Percentiles rank a stretch among this genome's conserved stretches.
These are phyloP conservation scores for Rhododendron henanense DNA, from an alignment of 148 eudicot genomes.

Conservation along the genomic window DNA sequence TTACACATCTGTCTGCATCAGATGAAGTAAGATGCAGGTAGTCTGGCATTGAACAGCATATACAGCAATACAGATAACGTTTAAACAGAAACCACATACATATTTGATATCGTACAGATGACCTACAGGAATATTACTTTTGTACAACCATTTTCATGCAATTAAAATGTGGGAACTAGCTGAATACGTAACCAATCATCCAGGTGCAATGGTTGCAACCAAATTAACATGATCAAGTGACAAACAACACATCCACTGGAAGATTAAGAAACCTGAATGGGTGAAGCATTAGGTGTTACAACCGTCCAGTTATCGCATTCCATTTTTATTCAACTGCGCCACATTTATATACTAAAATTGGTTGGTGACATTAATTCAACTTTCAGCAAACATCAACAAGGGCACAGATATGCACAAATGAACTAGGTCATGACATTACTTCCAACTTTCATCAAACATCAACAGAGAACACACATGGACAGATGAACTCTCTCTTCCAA, in stretches of 20 bases:
- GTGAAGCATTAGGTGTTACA: background rate
- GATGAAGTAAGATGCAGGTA: conserved; percentile 16
- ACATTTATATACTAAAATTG: background rate
- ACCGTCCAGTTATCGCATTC: background rate
- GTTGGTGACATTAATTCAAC: background rate
- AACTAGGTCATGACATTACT: background rate
- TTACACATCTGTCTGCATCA: conserved; percentile 30
- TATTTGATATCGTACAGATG: background rate
- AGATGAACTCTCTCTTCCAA: background rate
- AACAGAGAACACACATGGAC: background rate
- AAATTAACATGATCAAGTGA: background rate
- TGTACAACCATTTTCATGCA: background rate
- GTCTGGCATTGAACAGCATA: conserved; percentile 11
- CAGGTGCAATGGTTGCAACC: background rate
- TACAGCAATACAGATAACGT: background rate
- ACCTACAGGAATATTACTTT: background rate
- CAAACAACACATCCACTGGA: background rate
- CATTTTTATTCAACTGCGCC: background rate
- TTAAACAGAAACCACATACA: background rate
- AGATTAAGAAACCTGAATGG: background rate
- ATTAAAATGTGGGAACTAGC: background rate
- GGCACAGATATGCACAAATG: background rate
- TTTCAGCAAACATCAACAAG: background rate
- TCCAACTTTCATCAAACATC: background rate
- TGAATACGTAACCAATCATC: background rate